Conservation (phyloP, 352 stramenopile genomes). For the Plasmopara muralis region DNA sequence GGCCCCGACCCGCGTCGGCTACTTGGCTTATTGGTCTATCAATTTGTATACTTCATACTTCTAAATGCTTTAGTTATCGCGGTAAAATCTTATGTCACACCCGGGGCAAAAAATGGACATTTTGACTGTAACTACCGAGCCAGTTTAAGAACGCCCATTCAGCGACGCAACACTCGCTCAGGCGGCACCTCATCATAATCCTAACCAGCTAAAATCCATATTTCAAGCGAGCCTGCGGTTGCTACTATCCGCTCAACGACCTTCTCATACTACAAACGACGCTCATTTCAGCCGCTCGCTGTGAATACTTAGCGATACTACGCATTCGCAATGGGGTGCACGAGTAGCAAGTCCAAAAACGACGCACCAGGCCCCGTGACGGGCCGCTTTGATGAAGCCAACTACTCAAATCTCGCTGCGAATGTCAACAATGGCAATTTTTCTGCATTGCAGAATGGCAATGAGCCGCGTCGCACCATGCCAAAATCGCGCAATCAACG, state of each 20-base stretch:
- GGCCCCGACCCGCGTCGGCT: no score
- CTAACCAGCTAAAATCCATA: background rate
- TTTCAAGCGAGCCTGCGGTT: constrained; percentile 7
- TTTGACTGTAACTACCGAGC: constrained; percentile 18
- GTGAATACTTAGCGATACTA: background rate
- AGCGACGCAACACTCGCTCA: constrained; percentile 8
- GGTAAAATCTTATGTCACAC: background rate
- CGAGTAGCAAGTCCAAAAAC: constrained; percentile 25
- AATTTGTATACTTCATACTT: no score
- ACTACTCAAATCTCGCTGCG: constrained; percentile 27
- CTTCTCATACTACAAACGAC: background rate
- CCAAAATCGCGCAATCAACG: constrained; percentile 11
- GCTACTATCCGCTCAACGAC: background rate
- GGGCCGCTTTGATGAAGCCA: constrained; percentile 26
- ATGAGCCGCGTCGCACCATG: constrained; percentile 8
- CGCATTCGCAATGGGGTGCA: constrained; percentile 20
- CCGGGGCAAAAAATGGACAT: constrained; percentile 16
- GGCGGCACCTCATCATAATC: background rate
- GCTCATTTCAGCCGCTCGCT: background rate
- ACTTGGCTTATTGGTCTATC: no score
- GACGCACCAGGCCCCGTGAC: constrained; percentile 11
- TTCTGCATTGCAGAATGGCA: constrained; percentile 8
- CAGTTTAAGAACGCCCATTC: constrained; percentile 19
- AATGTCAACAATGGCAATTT: constrained; percentile 33
- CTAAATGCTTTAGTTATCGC: no score